Evolutionary conservation across 2,329 filamentous ascomycete genomes (phyloP), one percentile per base, ranked within the genome.

Genomic region (Stromatinia cepivora): DNA sequence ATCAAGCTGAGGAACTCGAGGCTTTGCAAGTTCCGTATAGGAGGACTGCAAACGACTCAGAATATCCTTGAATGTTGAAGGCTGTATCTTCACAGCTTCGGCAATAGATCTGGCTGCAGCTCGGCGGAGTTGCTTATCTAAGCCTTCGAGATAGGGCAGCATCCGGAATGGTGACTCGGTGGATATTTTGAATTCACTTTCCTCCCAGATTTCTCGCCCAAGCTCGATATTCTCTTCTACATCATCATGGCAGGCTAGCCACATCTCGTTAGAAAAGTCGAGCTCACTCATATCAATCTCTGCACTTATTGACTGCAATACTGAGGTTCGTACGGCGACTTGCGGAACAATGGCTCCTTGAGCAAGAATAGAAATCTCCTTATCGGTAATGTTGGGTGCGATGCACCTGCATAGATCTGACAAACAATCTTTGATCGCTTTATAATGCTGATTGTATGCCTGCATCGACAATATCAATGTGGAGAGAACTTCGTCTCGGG

Each of bases 211-310:
- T 17, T 94, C 92, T 65, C 85, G 86, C 9, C 92, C 94, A 66
- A 97, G 84, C 58, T 93, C 92, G 11, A 86, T 86, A 75, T 98
- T 98, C 78, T 98, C 94, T 56, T 91, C 88, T 28, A 93, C 88
- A 75, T 97, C 92, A 73, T 99, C 95, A 76, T 99, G 94, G 76
- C 90, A 94, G 56, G 92, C 92, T 54, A 99, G 85, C 93, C 93
- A 99, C 31, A 99, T 91, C 78, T 98, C 92, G 71, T 95, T 90
- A 4, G 91, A 95, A 76, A 93, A 95, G 42, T 89, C 86, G 46
- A 94, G 84, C 66, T 97, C 94, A 69, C 90, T 94, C 83, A 99
- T 87, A 78, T 98, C 94, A 58, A 99, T 88, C 73, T 98, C 94
- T 28, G 92, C 88, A 77, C 93, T 93, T 75, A 98, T 94, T 9